Evolutionary conservation across 352 stramenopile species (phyloP).

Genomic region (Paralagenidium karlingii): DNA sequence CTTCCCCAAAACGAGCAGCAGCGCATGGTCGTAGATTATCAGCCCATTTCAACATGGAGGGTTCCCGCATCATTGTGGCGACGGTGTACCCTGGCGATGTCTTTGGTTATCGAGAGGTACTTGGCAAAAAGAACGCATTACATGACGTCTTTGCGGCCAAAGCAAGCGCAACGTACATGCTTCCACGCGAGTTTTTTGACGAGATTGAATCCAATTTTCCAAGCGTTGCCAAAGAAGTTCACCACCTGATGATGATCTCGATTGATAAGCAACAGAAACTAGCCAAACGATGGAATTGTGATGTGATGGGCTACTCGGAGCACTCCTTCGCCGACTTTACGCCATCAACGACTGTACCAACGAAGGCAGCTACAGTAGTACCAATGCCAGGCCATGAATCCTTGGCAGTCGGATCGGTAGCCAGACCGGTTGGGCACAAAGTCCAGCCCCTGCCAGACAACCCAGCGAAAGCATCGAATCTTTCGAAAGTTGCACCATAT

Average conservation of each 20-base stretch:
- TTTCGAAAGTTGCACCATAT: no score
- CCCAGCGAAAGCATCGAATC: no score
- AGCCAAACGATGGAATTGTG: constrained; percentile 56
- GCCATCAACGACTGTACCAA: no score
- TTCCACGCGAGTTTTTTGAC: constrained; percentile 47
- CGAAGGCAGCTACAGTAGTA: no score
- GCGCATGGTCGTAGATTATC: not conserved
- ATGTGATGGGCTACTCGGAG: constrained; percentile 38
- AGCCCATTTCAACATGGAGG: not conserved
- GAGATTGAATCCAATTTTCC: constrained; percentile 34
- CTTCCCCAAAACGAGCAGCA: no score
- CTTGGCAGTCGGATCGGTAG: no score
- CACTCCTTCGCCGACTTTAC: no score
- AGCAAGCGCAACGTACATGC: constrained; percentile 43
- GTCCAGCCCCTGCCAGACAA: no score
- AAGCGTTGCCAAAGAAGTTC: constrained; percentile 49
- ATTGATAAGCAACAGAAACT: constrained; percentile 68
- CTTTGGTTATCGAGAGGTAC: constrained; percentile 65
- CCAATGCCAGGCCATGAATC: no score
- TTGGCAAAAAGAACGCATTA: constrained; percentile 33
- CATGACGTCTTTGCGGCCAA: constrained; percentile 62
- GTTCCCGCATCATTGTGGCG: constrained; percentile 8
- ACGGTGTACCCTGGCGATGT: constrained; percentile 65
- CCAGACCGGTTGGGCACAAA: no score
- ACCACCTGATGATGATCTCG: constrained; percentile 52